Evolutionary conservation across 352 stramenopile species (phyloP).

Genomic region (Pythium aphanidermatum): DNA sequence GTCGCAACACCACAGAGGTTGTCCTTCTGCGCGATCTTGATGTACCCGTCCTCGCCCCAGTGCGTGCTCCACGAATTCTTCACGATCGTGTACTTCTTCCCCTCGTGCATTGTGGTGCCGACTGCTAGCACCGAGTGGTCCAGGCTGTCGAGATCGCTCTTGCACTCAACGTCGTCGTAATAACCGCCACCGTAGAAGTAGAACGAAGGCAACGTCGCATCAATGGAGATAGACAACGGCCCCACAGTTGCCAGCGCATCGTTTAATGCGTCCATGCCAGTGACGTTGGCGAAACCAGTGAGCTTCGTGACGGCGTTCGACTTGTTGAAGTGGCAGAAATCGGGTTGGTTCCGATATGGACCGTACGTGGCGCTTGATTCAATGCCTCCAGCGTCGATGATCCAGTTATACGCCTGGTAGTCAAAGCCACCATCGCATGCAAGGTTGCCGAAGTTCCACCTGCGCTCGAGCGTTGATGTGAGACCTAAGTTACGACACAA

Average conservation of each 20-base stretch:
- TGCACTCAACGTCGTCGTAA: constrained; percentile 86
- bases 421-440: constrained; percentile 86
- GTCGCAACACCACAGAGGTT: constrained; percentile 96
- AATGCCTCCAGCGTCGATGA: constrained; percentile 71
- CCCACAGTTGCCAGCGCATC: constrained; percentile 74
- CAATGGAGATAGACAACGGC: constrained; percentile 86
- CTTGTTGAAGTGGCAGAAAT: constrained; percentile 86
- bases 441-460: constrained; percentile 89
- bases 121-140: constrained; percentile 92
- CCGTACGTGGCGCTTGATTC: constrained; percentile 84
- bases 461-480: constrained; percentile 13
- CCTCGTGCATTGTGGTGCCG: constrained; percentile 83
- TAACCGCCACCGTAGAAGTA: constrained; percentile 87
- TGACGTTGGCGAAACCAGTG: constrained; percentile 80
- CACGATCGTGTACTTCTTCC: constrained; percentile 92
- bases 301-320: constrained; percentile 67
- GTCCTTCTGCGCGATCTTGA: constrained; percentile 89
- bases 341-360: constrained; percentile 80
- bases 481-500: not conserved
- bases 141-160: constrained; percentile 86
- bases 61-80: constrained; percentile 94
- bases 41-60: constrained; percentile 92
- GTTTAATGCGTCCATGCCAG: constrained; percentile 65
- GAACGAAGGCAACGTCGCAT: constrained; percentile 78
- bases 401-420: constrained; percentile 89